Evolutionary conservation across 2,329 filamentous ascomycete genomes (phyloP), one percentile per base, ranked within the genome.

Genomic region (Fusarium sp.): DNA sequence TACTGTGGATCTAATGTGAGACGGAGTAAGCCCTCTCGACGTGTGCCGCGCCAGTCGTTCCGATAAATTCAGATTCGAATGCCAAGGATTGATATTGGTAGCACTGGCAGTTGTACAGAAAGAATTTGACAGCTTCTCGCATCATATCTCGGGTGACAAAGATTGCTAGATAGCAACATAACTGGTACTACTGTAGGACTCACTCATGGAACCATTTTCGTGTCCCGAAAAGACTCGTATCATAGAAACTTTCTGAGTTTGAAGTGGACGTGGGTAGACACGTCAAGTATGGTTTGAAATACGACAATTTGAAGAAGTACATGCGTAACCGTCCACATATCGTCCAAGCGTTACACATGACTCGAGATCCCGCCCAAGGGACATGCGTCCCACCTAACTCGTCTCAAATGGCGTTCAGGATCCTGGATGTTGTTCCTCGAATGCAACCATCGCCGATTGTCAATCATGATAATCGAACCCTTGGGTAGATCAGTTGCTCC

Each of bases 371-470:
- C 31, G 6, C 53, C 36, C 42, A 78, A 78, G 5, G 75, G 67
- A 18, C 67, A 39, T 11, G 74, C 76, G 45, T 78, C 76, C 77
- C 77, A 79, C 8, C 78, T 72, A 5, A 79, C 73, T 3, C 78
- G 73, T 6, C 78, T 75, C 7, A 80, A 62, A 37, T 80, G 77
- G 45, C 78, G 74, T 18, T 71, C 66, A 4, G 76, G 73, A 58
- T 80, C 78, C 20, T 60, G 73, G 51, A 80, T 67, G 5, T 74
- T 27, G 17, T 74, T 76, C 18, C 78, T 61, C 14, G 76, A 70
- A 54, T 80, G 78, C 25, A 80, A 20, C 78, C 77, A 80, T 13
- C 75, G 68, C 10, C 76, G 74, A 33, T 79, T 79, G 5, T 79
- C 75, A 14, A 79, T 69, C 2, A 80, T 57, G 5, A 80, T 64